Base-by-base conservation (phyloP, 106 monocot genomes). In the Xerophyta viscosa region DNA sequence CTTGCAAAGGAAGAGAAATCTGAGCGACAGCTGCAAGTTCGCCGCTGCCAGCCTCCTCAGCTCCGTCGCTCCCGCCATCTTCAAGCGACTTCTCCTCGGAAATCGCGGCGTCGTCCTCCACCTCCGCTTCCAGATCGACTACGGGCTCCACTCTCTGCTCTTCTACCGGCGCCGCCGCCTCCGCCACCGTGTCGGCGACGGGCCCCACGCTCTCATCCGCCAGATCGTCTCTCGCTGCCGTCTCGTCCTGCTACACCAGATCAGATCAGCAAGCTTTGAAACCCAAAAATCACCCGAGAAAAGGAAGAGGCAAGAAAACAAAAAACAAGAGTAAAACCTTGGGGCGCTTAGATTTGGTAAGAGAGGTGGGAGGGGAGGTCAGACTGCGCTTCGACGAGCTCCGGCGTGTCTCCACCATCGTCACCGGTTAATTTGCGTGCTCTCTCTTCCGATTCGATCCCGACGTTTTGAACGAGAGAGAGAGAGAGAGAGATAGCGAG, bases 401-500 rank as follows among this genome's bases (percentile, higher is more conserved):
- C 54, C 77, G 61, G 56, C 71, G 55, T 1, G 72, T 72, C 53
- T 72, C 72, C 52, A 72, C 72, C 78, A 41, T 64, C n/a, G n/a
- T n/a, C n/a, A n/a, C 12, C 56, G 15, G n/a, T 3, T n/a, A n/a
- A n/a, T n/a, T n/a, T n/a, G n/a, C n/a, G n/a, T n/a, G n/a, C n/a
- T n/a, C n/a, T n/a, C n/a, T n/a, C n/a, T n/a, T n/a, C n/a, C n/a
- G n/a, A n/a, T n/a, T n/a, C n/a, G n/a, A n/a, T n/a, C 41, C 63
- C 51, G 33, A 31, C 36, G 8, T 26, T 39, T 39, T 27, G 18
- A 23, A 17, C 22, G 31, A 31, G 24, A n/a, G n/a, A n/a, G n/a
- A n/a, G n/a, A n/a, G n/a, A n/a, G n/a, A n/a, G n/a, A n/a, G n/a
- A n/a, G n/a, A n/a, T n/a, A n/a, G n/a, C n/a, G n/a, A n/a, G n/a